phyloP scores from a whole-genome alignment of 2,329 filamentous ascomycete species.

The Ophiostoma ips region DNA sequence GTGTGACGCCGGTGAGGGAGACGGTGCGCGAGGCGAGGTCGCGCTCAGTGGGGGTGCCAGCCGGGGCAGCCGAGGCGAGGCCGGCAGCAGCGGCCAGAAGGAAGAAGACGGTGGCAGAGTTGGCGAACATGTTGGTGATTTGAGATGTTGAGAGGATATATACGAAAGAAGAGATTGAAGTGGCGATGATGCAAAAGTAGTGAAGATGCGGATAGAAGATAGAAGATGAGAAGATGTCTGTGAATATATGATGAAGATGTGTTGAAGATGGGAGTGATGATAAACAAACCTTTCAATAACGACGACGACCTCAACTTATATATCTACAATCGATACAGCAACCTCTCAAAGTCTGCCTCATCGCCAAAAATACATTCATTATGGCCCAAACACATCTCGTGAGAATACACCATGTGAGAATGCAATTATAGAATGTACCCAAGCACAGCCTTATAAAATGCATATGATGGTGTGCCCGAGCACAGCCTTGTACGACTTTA shows the following conservation, averaged over 20 bases:
- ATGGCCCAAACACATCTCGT: no score
- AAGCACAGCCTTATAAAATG: no score
- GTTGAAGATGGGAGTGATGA: not conserved
- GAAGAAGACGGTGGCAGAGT: conserved; percentile 4
- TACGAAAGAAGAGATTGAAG: not conserved
- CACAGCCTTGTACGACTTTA: no score
- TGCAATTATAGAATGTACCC: no score
- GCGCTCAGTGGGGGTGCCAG: conserved; percentile 10
- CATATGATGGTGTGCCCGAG: no score
- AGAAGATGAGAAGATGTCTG: not conserved
- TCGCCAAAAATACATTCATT: not conserved
- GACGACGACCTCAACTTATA: not conserved
- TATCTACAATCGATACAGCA: not conserved
- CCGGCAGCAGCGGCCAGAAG: conserved; percentile 16
- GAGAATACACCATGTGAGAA: no score
- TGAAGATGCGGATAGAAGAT: not conserved
- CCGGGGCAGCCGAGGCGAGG: conserved; percentile 19
- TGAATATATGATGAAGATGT: not conserved
- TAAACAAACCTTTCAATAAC: not conserved
- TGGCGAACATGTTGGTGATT: conserved; percentile 9
- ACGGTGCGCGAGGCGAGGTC: conserved; percentile 21
- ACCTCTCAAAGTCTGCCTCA: no score
- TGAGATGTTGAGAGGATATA: not conserved
- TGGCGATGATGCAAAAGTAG: not conserved
- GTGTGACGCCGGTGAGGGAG: conserved; percentile 26